A percentile compares a stretch with the other conserved stretches of the same genome.
Evolutionary conservation across 208 protist genomes (phyloP).

Genomic region (Vickermania spadyakhi): DNA sequence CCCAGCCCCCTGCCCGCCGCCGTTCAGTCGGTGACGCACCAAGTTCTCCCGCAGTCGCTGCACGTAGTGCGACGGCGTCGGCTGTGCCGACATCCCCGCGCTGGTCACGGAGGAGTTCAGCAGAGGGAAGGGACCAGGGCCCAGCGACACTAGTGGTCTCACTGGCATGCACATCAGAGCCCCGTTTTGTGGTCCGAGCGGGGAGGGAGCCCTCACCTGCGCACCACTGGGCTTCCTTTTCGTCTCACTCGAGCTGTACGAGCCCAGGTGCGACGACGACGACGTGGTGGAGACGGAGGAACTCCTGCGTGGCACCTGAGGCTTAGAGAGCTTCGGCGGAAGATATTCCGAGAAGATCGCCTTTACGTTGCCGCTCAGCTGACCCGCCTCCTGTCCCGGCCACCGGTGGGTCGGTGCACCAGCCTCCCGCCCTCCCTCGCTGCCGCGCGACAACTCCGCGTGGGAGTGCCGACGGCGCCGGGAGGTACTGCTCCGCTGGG

Average conservation of each 20-base stretch:
- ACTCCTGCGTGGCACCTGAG: too few species aligned
- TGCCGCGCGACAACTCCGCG: not conserved
- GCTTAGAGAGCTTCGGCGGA: not conserved
- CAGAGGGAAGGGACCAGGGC: too few species aligned
- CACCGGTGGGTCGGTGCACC: not conserved
- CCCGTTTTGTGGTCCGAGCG: too few species aligned
- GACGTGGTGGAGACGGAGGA: not conserved
- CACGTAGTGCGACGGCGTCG: not conserved
- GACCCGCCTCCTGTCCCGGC: not conserved
- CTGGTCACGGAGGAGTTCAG: too few species aligned
- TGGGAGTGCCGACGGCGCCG: not conserved
- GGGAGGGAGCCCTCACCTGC: too few species aligned
- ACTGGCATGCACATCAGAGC: too few species aligned
- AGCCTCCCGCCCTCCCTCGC: not conserved
- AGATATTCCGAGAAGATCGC: not conserved
- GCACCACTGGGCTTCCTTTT: too few species aligned
- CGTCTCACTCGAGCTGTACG: too few species aligned
- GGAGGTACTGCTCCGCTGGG: constrained; percentile 11
- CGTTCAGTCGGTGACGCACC: not conserved
- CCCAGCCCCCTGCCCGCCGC: too few species aligned
- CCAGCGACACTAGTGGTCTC: too few species aligned
- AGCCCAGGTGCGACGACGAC: not conserved
- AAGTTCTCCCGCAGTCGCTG: not conserved
- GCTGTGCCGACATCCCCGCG: not conserved
- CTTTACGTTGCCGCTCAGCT: not conserved